Base-by-base conservation (phyloP, 768 basidiomycete species). In the Lactarius deliciosus region DNA sequence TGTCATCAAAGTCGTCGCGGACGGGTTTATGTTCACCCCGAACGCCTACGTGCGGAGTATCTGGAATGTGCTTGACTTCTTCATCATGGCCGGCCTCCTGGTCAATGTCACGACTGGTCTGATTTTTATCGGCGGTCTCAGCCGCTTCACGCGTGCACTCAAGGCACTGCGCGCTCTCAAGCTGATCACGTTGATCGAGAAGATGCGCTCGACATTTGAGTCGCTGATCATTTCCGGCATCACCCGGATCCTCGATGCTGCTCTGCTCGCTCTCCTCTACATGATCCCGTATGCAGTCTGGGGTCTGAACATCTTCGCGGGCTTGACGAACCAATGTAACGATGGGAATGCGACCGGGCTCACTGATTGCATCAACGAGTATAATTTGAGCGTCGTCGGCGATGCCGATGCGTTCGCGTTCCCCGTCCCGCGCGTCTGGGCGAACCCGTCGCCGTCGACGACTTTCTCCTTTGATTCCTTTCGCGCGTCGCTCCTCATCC, bases 271-370 rank as follows among this genome's bases (percentile, higher is more conserved):
- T 60, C 85, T 95, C 55, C 83, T 98, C 60, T 94, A 94, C 75
- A 90, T 94, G 86, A 91, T 94, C 70, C 92, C 92, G 0, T 94
- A 92, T 73, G 92, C 94, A 20, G 88, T 96, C 10, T 96, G 94
- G 94, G 94, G 95, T 11, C 83, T 92, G 59, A 97, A 94, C 73
- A 92, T 98, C 75, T 98, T 98, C 77, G 81, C 87, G 2, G 95
- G 94, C 18, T 78, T 86, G 65, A 87, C 94, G 80, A 94, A 89
- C 75, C 75, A 77, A 36, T 98, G 96, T 80, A 98, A 93, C 74
- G 94, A 98, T 71, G 74, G 64, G 25, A 76, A 70, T 58, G 83
- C 79, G 1, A 70, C 78, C 34, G 90, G 88, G 1, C 80, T 87
- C 30, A 72, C 74, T 6, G 83, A 87, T 25, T 98, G 96, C 73